Evolutionary conservation across 2,329 filamentous ascomycete species (phyloP).

Genomic region (Tolypocladium album): DNA sequence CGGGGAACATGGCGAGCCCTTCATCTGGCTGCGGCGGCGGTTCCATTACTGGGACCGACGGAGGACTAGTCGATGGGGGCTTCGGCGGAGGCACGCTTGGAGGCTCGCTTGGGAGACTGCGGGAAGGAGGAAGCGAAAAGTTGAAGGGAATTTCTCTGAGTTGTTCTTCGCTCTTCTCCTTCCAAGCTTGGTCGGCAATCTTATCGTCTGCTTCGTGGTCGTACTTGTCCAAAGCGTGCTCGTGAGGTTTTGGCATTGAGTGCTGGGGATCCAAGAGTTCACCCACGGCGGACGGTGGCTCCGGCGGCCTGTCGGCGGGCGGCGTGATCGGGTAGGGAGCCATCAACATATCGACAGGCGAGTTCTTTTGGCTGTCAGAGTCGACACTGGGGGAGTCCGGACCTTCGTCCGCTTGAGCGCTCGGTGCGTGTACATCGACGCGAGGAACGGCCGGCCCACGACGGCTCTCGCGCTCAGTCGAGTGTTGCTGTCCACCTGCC

Average conservation of each 20-base stretch:
- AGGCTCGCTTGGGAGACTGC: conserved; percentile 41
- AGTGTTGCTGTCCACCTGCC: conserved; percentile 10
- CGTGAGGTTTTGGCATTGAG: conserved; percentile 49
- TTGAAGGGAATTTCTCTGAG: conserved; percentile 39
- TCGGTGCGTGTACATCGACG: conserved; percentile 12
- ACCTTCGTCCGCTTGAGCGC: conserved; percentile 2
- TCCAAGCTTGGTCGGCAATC: conserved; percentile 32
- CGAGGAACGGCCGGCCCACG: conserved; percentile 8
- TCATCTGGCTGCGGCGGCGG: conserved; percentile 34
- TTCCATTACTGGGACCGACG: conserved; percentile 29
- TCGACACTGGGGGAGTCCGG: conserved; percentile 40
- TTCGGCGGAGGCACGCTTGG: conserved; percentile 42
- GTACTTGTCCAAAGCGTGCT: conserved; percentile 47
- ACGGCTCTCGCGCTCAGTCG: conserved; percentile 2
- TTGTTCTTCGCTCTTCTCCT: conserved; percentile 29
- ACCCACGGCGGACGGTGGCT: conserved; percentile 30
- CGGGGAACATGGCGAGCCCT: conserved; percentile 39
- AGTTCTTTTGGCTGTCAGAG: conserved; percentile 39
- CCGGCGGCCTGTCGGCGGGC: conserved; percentile 39
- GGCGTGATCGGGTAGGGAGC: conserved; percentile 57
- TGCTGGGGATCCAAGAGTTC: conserved; percentile 45
- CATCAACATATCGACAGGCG: conserved; percentile 47
- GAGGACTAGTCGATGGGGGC: conserved; percentile 27
- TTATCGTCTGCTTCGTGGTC: conserved; percentile 44
- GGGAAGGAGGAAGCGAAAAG: conserved; percentile 42